Percentiles rank a stretch among this genome's conserved stretches.
Conservation (phyloP, 176 grass and related monocot genomes). For the Eleusine indica region DNA sequence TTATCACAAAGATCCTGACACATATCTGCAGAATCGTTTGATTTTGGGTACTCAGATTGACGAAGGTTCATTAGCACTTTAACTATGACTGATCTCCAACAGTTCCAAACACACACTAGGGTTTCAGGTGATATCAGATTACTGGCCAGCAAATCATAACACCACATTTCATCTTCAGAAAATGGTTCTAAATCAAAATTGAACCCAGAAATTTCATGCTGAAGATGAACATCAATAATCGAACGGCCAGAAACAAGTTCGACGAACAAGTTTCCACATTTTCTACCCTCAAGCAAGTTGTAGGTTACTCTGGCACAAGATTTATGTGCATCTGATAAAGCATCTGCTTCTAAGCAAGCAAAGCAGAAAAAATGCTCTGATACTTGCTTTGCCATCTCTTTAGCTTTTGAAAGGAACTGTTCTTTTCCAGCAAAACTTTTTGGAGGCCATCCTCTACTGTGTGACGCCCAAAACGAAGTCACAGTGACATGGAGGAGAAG, state of each 20-base stretch:
- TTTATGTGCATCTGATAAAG: slow-evolving; percentile 47
- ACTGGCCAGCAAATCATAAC: slow-evolving; percentile 34
- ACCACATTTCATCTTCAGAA: slow-evolving; percentile 26
- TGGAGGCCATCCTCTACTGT: slow-evolving; percentile 67
- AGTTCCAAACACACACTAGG: slow-evolving; percentile 54
- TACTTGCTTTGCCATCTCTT: slow-evolving; percentile 46
- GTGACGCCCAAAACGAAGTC: slow-evolving; percentile 61
- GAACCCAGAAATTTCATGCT: slow-evolving; percentile 26
- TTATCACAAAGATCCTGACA: slow-evolving; percentile 61
- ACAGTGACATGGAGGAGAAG: slow-evolving; percentile 52
- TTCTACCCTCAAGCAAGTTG: slow-evolving; percentile 44
- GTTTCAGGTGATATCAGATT: slow-evolving; percentile 49
- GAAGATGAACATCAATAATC: slow-evolving; percentile 68
- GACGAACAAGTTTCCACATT: slow-evolving; percentile 43
- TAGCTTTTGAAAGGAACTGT: slow-evolving; percentile 49
- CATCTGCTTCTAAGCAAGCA: slow-evolving; percentile 52
- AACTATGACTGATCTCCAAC: slow-evolving; percentile 49
- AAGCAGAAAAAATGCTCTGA: slow-evolving; percentile 50
- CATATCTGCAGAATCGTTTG: slow-evolving; percentile 20
- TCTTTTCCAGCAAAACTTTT: slow-evolving; percentile 58
- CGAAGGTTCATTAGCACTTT: slow-evolving; percentile 40
- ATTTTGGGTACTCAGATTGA: neutral
- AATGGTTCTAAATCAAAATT: slow-evolving; percentile 34
- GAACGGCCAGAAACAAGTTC: slow-evolving; percentile 51
- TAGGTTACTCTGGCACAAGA: slow-evolving; percentile 36